A percentile compares a stretch with the other conserved stretches of the same genome.
Evolutionary conservation across 345 rosid species (phyloP).

Genomic region (Hibiscus trionum): DNA sequence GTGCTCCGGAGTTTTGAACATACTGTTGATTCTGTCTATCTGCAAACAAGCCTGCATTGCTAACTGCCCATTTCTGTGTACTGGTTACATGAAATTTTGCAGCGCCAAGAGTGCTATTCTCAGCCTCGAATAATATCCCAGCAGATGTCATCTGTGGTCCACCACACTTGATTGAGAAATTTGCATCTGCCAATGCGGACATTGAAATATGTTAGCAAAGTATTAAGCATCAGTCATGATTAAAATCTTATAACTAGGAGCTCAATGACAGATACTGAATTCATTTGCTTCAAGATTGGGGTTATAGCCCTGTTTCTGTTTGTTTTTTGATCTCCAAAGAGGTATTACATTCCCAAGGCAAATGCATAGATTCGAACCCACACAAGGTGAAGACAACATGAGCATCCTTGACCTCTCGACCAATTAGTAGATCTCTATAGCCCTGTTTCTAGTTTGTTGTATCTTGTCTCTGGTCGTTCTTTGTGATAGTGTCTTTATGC

Average conservation of each 20-base stretch:
- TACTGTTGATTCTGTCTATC: conserved; percentile 30
- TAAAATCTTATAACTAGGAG: neutral
- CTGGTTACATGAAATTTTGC: conserved; percentile 20
- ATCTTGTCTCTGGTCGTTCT: no score
- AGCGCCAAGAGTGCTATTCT: neutral
- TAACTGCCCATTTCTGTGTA: conserved; percentile 47
- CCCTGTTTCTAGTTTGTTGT: no score
- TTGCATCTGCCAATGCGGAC: conserved; percentile 21
- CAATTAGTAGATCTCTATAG: no score
- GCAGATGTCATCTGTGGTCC: conserved; percentile 16
- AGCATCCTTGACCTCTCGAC: no score
- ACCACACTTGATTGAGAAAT: conserved; percentile 29
- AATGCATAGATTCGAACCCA: no score
- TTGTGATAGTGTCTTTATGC: no score
- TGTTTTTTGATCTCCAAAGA: no score
- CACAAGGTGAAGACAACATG: no score
- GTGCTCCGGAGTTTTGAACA: conserved; percentile 8
- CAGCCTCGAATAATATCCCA: conserved; percentile 39
- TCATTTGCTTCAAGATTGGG: no score
- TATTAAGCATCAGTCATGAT: neutral
- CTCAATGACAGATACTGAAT: neutral
- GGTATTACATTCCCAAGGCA: no score
- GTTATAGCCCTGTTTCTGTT: no score
- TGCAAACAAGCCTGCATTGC: conserved; percentile 42
- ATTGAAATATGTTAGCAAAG: neutral